Evolutionary conservation across 345 rosid species (phyloP).

Genomic region (Moricandia arvensis): DNA sequence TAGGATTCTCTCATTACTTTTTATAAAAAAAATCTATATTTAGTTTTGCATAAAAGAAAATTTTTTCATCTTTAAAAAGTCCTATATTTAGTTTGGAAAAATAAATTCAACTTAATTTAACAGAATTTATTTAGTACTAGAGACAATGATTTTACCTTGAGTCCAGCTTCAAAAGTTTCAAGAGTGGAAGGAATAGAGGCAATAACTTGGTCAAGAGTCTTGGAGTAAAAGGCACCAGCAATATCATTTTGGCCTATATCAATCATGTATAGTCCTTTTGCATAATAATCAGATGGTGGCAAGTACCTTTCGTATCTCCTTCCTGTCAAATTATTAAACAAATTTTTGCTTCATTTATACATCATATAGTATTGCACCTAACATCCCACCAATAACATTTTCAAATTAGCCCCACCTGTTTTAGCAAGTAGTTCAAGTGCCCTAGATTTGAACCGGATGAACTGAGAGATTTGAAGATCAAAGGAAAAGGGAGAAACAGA

Average conservation of each 20-base stretch:
- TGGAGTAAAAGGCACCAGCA: slow-evolving; percentile 94
- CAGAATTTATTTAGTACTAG: background rate
- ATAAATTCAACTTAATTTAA: background rate
- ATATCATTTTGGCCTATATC: slow-evolving; percentile 97
- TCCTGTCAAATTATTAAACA: slow-evolving; percentile 40
- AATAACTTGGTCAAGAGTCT: slow-evolving; percentile 72
- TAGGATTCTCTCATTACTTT: background rate
- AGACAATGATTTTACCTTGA: slow-evolving; percentile 42
- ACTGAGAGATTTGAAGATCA: slow-evolving; percentile 80
- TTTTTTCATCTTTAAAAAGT: background rate
- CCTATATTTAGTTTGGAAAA: background rate
- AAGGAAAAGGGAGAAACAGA: slow-evolving; percentile 79
- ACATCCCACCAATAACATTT: slow-evolving; percentile 4
- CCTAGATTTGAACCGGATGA: slow-evolving; percentile 69
- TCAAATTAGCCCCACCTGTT: slow-evolving; percentile 34
- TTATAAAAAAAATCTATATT: background rate
- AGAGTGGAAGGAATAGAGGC: slow-evolving; percentile 70
- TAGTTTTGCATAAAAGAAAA: background rate
- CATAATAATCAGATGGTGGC: slow-evolving; percentile 64
- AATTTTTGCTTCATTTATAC: slow-evolving; percentile 15
- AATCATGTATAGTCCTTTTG: slow-evolving; percentile 75
- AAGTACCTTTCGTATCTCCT: slow-evolving; percentile 54
- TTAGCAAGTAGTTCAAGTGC: slow-evolving; percentile 57
- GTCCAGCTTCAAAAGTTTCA: slow-evolving; percentile 66
- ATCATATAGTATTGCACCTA: background rate